Evolutionary conservation across 2,329 filamentous ascomycete genomes (phyloP).

Genomic region (Trichoderma sp.): DNA sequence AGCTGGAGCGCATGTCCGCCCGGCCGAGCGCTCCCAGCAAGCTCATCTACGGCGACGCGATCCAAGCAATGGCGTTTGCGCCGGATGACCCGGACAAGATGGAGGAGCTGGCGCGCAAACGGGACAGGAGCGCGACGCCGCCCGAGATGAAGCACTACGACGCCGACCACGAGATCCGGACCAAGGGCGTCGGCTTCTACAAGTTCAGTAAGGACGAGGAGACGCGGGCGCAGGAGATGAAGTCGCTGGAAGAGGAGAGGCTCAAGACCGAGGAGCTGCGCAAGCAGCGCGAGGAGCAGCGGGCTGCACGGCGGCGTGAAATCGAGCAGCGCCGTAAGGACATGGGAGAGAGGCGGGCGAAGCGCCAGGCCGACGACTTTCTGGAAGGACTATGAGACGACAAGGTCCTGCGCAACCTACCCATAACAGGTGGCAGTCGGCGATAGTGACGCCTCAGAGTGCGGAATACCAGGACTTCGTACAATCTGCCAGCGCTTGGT

Average conservation of each 20-base stretch:
- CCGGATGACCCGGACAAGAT: slow-evolving; percentile 73
- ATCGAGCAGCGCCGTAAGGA: slow-evolving; percentile 66
- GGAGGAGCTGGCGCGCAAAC: slow-evolving; percentile 74
- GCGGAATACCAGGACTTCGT: background rate
- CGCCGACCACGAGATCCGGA: slow-evolving; percentile 77
- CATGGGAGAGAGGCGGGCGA: slow-evolving; percentile 63
- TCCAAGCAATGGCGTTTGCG: slow-evolving; percentile 83
- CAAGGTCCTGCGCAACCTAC: background rate
- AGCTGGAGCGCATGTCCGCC: slow-evolving; percentile 70
- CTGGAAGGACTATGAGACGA: slow-evolving; percentile 56
- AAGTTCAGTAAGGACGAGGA: slow-evolving; percentile 79
- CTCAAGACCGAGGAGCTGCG: slow-evolving; percentile 68
- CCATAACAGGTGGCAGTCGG: background rate
- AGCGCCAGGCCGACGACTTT: slow-evolving; percentile 73
- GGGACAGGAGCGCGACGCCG: slow-evolving; percentile 78
- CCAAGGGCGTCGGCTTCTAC: slow-evolving; percentile 89
- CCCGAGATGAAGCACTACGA: slow-evolving; percentile 85
- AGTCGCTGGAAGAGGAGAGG: slow-evolving; percentile 66
- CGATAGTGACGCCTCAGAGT: background rate
- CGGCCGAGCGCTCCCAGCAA: slow-evolving; percentile 66
- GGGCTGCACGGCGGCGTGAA: slow-evolving; percentile 60
- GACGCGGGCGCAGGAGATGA: slow-evolving; percentile 71
- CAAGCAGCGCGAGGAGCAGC: slow-evolving; percentile 56
- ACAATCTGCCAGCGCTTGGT: background rate
- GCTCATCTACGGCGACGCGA: slow-evolving; percentile 81